Base-by-base conservation (phyloP, 2,329 filamentous ascomycete genomes). In the Plenodomus biglobosus region DNA sequence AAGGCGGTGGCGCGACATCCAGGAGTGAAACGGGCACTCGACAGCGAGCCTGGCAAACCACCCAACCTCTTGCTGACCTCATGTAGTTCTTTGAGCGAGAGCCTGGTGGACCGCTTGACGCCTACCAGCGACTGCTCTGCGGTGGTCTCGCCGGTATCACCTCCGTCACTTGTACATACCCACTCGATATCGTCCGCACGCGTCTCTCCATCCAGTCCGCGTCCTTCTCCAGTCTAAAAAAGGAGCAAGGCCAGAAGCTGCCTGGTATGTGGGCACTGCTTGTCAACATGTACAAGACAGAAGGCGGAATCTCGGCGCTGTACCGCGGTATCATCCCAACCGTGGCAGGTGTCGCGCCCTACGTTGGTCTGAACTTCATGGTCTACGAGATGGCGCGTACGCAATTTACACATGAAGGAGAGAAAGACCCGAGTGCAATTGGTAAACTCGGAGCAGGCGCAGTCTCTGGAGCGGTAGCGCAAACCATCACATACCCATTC, bases 281-380 rank as follows among this genome's bases (percentile, higher is more conserved):
- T 80, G 70, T 76, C 1, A 73, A 77, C 52, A 97, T 99, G 88
- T 96, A 96, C 77, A 89, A 83, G 71, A 90, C 84, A 3, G 94
- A 99, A 75, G 94, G 94, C 27, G 94, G 94, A 10, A 64, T 94
- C 41, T 65, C 78, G 44, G 92, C 92, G 2, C 78, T 99, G n/a
- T 99, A 99, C 71, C 85, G 94, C 52, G 94, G 94, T 46, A 95
- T 99, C 55, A 73, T 96, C 42, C 94, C 94, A 2, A 99, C 94
- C 0, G 86, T 99, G 30, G 90, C 92, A 35, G 94, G 94, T 41
- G 94, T 99, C 27, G 94, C 94, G 35, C 94, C 94, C 59, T 97
- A 97, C 70, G 92, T 99, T 53, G 94, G 94, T 34, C 79, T 99
- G 45, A 99, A 99, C 72, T 99, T 99, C 73, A 97, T 97, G 91